Conservation (phyloP, 2,329 filamentous ascomycete species). For the Zymoseptoria ardabiliae region DNA sequence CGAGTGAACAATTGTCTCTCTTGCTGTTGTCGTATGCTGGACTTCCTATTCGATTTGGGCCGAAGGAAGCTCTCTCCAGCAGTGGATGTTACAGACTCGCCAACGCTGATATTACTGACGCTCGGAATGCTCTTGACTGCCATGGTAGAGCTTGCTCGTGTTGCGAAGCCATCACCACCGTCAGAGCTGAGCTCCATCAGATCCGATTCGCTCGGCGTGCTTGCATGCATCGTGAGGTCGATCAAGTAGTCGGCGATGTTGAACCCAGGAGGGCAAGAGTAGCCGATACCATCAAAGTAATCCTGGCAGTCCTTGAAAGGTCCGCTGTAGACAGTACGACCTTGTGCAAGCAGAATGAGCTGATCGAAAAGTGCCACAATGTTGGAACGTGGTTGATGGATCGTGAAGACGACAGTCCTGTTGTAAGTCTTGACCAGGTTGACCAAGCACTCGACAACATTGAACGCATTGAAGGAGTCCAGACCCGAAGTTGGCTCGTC, state of each 20-base stretch:
- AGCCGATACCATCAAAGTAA: constrained; percentile 89
- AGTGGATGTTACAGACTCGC: constrained; percentile 46
- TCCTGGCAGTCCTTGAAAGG: constrained; percentile 80
- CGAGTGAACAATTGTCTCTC: constrained; percentile 86
- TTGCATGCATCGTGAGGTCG: constrained; percentile 94
- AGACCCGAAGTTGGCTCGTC: constrained; percentile 95
- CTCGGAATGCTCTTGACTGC: constrained; percentile 89
- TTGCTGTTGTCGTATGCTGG: constrained; percentile 78
- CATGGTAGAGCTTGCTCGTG: constrained; percentile 76
- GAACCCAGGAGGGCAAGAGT: constrained; percentile 89
- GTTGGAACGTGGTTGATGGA: constrained; percentile 95
- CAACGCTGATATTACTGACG: constrained; percentile 64
- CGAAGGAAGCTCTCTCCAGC: constrained; percentile 42
- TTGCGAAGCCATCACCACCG: constrained; percentile 55
- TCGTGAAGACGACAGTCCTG: constrained; percentile 94
- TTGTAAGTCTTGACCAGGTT: constrained; percentile 94
- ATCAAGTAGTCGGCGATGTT: constrained; percentile 98
- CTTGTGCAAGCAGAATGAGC: constrained; percentile 81
- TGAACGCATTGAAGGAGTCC: constrained; percentile 96
- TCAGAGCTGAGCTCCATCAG: constrained; percentile 54
- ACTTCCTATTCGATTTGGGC: constrained; percentile 62
- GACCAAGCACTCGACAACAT: constrained; percentile 92
- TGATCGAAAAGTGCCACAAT: constrained; percentile 96
- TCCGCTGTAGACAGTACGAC: constrained; percentile 86
- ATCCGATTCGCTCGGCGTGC: constrained; percentile 48